Percentiles rank a stretch among this genome's conserved stretches.
Evolutionary conservation across 2,329 filamentous ascomycete species (phyloP).

Genomic region (Tolypocladium tundrense): DNA sequence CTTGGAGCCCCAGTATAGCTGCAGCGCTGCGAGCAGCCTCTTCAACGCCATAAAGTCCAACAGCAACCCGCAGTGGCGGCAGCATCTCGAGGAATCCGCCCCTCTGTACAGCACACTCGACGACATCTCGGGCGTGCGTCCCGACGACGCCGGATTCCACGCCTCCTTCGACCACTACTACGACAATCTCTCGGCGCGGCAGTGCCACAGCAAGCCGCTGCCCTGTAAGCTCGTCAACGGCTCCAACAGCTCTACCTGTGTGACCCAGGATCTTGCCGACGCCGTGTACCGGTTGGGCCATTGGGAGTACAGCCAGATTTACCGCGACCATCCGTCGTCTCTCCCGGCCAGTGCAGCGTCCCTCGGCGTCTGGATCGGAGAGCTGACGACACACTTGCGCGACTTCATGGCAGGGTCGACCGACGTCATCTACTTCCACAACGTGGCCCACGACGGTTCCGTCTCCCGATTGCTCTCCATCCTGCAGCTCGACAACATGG

Average conservation of each 20-base stretch:
- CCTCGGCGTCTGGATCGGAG: constrained; percentile 65
- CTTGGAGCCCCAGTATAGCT: constrained; percentile 64
- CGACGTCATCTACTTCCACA: constrained; percentile 52
- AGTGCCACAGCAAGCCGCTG: constrained; percentile 64
- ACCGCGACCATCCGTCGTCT: constrained; percentile 54
- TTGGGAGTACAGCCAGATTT: constrained; percentile 73
- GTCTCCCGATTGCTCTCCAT: constrained; percentile 57
- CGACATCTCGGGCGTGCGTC: constrained; percentile 53
- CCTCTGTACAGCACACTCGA: constrained; percentile 53
- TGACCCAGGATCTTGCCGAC: constrained; percentile 53
- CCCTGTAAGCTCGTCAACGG: constrained; percentile 50
- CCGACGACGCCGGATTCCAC: constrained; percentile 53
- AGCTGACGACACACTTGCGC: constrained; percentile 57
- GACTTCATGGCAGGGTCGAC: constrained; percentile 31
- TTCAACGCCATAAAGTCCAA: constrained; percentile 34
- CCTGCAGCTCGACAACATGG: constrained; percentile 64
- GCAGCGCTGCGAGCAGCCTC: constrained; percentile 36
- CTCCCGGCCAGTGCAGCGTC: constrained; percentile 50
- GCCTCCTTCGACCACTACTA: constrained; percentile 71
- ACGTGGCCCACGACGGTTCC: constrained; percentile 72
- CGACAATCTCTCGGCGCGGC: constrained; percentile 69
- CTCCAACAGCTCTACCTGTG: constrained; percentile 42
- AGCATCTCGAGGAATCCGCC: constrained; percentile 48
- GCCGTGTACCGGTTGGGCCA: constrained; percentile 66
- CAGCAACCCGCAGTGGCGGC: constrained; percentile 44